Conservation (phyloP, 257 asterid genomes). For the Sherardia arvensis region DNA sequence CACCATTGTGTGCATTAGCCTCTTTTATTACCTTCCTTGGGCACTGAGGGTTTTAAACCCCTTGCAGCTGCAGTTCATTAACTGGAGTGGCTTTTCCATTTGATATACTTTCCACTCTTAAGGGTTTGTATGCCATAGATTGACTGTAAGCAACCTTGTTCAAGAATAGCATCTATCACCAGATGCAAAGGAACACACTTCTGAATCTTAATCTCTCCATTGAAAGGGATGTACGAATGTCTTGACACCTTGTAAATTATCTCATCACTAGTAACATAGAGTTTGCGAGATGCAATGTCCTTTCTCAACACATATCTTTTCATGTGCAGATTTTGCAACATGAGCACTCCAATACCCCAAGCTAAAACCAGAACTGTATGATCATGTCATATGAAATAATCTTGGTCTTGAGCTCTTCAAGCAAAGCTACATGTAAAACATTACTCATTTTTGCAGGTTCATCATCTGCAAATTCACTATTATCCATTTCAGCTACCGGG, state of each 20-base stretch:
- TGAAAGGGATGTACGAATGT: slow-evolving; percentile 61
- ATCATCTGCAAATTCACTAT: slow-evolving; percentile 33
- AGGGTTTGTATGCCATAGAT: slow-evolving; percentile 50
- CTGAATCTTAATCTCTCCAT: slow-evolving; percentile 37
- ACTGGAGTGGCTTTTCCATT: slow-evolving; percentile 61
- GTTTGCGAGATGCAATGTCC: too few species aligned
- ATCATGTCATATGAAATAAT: slow-evolving; percentile 45
- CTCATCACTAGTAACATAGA: slow-evolving; percentile 41
- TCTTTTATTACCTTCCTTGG: slow-evolving; percentile 70
- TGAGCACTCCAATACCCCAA: too few species aligned
- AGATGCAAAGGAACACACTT: not conserved
- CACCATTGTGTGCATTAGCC: not conserved
- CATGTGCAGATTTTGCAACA: too few species aligned
- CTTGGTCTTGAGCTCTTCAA: slow-evolving; percentile 43
- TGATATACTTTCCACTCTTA: slow-evolving; percentile 58
- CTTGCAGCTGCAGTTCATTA: slow-evolving; percentile 60
- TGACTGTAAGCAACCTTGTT: slow-evolving; percentile 57
- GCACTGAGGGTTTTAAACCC: slow-evolving; percentile 42
- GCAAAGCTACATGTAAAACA: slow-evolving; percentile 45
- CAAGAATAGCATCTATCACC: too few species aligned
- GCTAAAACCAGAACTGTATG: slow-evolving; percentile 70
- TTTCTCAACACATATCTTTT: too few species aligned
- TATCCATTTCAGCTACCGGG: slow-evolving; percentile 39
- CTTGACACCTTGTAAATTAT: slow-evolving; percentile 62
- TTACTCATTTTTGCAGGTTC: slow-evolving; percentile 12